phyloP scores from a whole-genome alignment of 331 rosid species.

The Acacia pycnantha region DNA sequence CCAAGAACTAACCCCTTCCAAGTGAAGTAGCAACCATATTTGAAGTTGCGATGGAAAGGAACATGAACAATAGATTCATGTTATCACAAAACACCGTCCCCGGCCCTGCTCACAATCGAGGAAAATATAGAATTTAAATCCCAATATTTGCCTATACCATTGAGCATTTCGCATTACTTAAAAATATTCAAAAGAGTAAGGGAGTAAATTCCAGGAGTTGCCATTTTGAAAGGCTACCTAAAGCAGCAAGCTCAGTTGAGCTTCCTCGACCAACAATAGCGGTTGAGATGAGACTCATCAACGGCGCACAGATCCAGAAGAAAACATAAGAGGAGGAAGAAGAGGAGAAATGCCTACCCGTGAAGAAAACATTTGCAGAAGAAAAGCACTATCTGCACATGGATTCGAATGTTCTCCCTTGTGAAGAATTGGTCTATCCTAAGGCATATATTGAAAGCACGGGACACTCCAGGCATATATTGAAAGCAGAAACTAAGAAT shows the following conservation, averaged over 20 bases:
- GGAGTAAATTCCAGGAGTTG: background rate
- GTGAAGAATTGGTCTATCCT: too few species aligned
- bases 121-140: background rate
- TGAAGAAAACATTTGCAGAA: too few species aligned
- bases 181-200: background rate
- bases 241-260: constrained; percentile 77
- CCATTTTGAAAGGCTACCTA: constrained; percentile 42
- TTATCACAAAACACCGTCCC: constrained; percentile 78
- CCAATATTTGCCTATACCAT: background rate
- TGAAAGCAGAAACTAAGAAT: too few species aligned
- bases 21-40: constrained; percentile 83
- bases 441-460: too few species aligned
- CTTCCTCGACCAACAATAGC: constrained; percentile 76
- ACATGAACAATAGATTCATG: constrained; percentile 66
- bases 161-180: background rate
- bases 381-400: too few species aligned
- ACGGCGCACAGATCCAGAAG: constrained; percentile 72
- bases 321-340: too few species aligned
- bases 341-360: too few species aligned
- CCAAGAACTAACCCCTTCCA: constrained; percentile 49
- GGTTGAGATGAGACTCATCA: constrained; percentile 76
- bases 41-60: constrained; percentile 76
- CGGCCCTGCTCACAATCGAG: constrained; percentile 46
- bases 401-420: too few species aligned
- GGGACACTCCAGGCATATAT: too few species aligned